phyloP scores from a whole-genome alignment of 495 filamentous ascomycete species.

The Aspergillus wentii region DNA sequence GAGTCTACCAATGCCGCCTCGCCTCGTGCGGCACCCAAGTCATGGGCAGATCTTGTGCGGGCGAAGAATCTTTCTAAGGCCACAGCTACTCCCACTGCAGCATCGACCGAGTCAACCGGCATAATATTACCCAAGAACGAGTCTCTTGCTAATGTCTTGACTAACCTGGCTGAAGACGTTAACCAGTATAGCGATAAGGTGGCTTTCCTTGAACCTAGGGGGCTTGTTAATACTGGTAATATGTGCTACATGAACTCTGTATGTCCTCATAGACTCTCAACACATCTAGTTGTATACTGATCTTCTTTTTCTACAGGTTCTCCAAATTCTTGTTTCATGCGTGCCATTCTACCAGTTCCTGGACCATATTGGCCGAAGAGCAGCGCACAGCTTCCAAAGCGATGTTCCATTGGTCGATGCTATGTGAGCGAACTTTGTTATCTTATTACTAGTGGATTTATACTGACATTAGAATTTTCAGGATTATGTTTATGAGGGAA shows the following conservation, averaged over 20 bases:
- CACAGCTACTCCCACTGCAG: slow-evolving; percentile 16
- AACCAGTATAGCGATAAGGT: slow-evolving; percentile 57
- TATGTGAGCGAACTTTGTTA: slow-evolving; percentile 59
- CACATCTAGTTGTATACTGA: background rate
- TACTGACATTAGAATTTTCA: slow-evolving; percentile 20
- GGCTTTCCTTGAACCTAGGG: slow-evolving; percentile 86
- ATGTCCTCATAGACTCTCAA: slow-evolving; percentile 26
- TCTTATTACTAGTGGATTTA: background rate
- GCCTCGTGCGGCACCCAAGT: slow-evolving; percentile 53
- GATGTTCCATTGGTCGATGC: slow-evolving; percentile 91
- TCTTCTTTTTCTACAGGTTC: slow-evolving; percentile 50
- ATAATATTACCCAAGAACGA: slow-evolving; percentile 47
- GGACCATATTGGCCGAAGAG: slow-evolving; percentile 77
- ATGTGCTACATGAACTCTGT: slow-evolving; percentile 99
- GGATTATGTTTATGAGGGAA: slow-evolving; percentile 95
- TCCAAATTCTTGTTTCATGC: slow-evolving; percentile 91
- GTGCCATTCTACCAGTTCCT: slow-evolving; percentile 92
- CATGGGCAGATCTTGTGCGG: slow-evolving; percentile 73
- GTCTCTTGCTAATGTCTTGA: slow-evolving; percentile 68
- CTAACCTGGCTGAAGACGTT: slow-evolving; percentile 56
- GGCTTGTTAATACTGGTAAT: slow-evolving; percentile 93
- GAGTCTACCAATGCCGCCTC: slow-evolving; percentile 30
- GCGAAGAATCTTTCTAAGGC: slow-evolving; percentile 36
- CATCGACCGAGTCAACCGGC: slow-evolving; percentile 39
- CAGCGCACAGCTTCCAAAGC: slow-evolving; percentile 87